phyloP scores from a whole-genome alignment of 805 yeast genomes.

The Kodamaea neixiangensis region DNA sequence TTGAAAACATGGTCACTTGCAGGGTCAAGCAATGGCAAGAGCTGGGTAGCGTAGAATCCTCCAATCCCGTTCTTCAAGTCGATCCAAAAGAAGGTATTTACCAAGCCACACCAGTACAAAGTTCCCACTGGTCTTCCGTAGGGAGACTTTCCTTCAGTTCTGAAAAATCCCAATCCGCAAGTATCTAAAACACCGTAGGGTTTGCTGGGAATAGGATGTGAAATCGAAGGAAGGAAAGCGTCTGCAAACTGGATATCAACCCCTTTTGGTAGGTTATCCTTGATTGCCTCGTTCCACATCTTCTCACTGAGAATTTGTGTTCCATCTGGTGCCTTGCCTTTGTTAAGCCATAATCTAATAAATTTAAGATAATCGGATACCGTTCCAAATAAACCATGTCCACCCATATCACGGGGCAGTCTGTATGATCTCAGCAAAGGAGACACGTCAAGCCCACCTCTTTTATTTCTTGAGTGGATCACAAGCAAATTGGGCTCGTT shows the following conservation, averaged over 20 bases:
- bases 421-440: constrained; percentile 1
- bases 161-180: constrained; percentile 10
- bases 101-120: constrained; percentile 43
- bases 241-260: neutral
- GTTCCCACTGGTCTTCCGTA: constrained; percentile 40
- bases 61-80: constrained; percentile 39
- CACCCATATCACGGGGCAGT: constrained; percentile 37
- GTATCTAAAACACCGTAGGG: constrained; percentile 9
- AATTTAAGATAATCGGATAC: constrained; percentile 41
- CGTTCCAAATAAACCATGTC: constrained; percentile 43
- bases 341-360: constrained; percentile 40
- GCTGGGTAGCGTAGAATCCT: constrained; percentile 42
- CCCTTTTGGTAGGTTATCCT: constrained; percentile 5
- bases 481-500: constrained; percentile 6
- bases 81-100: constrained; percentile 42
- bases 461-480: constrained; percentile 1
- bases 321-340: constrained; percentile 43
- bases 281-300: constrained; percentile 5
- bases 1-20: constrained; percentile 19
- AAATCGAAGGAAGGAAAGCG: constrained; percentile 1
- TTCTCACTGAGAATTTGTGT: constrained; percentile 8
- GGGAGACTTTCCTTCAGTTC: constrained; percentile 20
- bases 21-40: constrained; percentile 34
- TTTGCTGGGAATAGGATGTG: constrained; percentile 4
- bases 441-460: neutral